These are phyloP conservation scores for Viridothelium virens DNA, from an alignment of 495 filamentous ascomycete genomes.

Conservation along the genomic window DNA sequence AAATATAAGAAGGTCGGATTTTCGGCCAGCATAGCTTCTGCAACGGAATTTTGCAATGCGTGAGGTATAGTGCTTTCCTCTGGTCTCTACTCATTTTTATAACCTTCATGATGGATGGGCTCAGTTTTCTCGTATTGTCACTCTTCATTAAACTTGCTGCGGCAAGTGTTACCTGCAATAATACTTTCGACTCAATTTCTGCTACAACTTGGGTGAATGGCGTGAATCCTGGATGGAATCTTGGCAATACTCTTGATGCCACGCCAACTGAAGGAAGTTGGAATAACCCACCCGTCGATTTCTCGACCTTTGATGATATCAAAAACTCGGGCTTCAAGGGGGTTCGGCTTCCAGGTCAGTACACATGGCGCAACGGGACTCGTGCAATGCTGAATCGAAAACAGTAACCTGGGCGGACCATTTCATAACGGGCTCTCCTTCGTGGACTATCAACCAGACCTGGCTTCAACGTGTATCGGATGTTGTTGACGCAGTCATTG, in stretches of 20 bases:
- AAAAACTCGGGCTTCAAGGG: conserved; percentile 51
- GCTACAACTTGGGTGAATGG: conserved; percentile 34
- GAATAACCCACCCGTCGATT: conserved; percentile 48
- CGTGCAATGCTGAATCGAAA: conserved; percentile 16
- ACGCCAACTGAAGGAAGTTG: conserved; percentile 51
- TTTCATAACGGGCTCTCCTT: conserved; percentile 43
- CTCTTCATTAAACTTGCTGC: not conserved
- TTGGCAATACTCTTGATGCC: conserved; percentile 52
- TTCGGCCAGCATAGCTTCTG: no score
- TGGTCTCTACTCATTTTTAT: not conserved
- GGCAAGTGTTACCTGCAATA: not conserved
- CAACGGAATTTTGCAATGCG: no score
- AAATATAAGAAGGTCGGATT: no score
- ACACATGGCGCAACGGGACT: not conserved
- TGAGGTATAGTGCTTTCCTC: not conserved
- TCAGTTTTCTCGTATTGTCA: not conserved
- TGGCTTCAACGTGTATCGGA: conserved; percentile 56
- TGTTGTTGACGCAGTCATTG: conserved; percentile 50
- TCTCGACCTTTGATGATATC: conserved; percentile 44
- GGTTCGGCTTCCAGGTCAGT: conserved; percentile 48
- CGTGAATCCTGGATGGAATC: conserved; percentile 41
- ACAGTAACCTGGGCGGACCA: conserved; percentile 53
- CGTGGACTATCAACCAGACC: conserved; percentile 45
- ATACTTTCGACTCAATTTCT: conserved; percentile 35
- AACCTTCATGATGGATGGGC: not conserved